Evolutionary conservation across 1,139 yeast species (phyloP).

Genomic region (Kodamaea anthophila): DNA sequence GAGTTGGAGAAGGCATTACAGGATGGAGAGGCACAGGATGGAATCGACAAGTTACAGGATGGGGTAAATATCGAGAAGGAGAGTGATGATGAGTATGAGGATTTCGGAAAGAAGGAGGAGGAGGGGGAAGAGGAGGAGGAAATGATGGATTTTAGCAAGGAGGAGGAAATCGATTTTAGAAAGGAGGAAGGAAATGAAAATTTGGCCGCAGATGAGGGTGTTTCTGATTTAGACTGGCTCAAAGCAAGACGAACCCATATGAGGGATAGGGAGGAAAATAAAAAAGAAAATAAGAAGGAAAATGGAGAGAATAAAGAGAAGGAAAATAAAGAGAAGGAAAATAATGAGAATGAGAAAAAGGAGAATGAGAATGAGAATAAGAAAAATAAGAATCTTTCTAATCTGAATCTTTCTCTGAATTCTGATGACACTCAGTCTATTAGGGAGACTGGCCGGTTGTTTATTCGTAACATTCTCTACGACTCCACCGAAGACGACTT

Average conservation of each 20-base stretch:
- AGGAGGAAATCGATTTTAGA: slow-evolving; percentile 11
- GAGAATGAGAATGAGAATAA: slow-evolving; percentile 6
- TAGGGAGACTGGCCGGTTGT: slow-evolving; percentile 69
- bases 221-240: slow-evolving; percentile 88
- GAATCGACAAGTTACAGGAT: too few relatives aligned
- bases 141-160: slow-evolving; percentile 11
- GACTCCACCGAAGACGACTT: slow-evolving; percentile 79
- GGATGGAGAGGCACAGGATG: too few relatives aligned
- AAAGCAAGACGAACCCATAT: slow-evolving; percentile 71
- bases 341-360: slow-evolving; percentile 12
- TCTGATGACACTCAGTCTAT: too few relatives aligned
- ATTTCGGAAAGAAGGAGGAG: slow-evolving; percentile 29
- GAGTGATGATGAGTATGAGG: slow-evolving; percentile 67
- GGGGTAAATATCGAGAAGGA: slow-evolving; percentile 15
- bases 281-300: slow-evolving; percentile 5
- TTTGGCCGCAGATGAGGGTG: slow-evolving; percentile 44
- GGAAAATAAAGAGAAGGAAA: slow-evolving; percentile 1
- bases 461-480: slow-evolving; percentile 80
- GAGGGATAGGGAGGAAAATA: slow-evolving; percentile 38
- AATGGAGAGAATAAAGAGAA: slow-evolving; percentile 9
- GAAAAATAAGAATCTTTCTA: neutral
- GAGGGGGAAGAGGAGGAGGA: slow-evolving; percentile 23
- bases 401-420: too few relatives aligned
- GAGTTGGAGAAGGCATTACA: slow-evolving; percentile 38
- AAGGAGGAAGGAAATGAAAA: slow-evolving; percentile 12